phyloP scores from a whole-genome alignment of 805 yeast species.

The Yarrowia bubula region DNA sequence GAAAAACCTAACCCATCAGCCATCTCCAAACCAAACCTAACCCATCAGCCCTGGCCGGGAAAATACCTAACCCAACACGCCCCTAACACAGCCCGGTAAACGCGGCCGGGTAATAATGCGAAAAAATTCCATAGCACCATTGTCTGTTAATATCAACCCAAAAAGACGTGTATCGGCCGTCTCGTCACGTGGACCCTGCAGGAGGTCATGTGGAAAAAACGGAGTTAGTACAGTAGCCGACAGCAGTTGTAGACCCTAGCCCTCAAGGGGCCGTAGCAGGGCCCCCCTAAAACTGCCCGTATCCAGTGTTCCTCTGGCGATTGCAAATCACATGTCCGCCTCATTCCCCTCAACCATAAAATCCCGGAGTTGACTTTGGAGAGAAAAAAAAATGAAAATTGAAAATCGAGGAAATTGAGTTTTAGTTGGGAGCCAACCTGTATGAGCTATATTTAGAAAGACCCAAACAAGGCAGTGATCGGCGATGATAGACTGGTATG shows the following conservation, averaged over 20 bases:
- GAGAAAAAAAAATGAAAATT: too few relatives aligned
- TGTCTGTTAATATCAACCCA: slow-evolving; percentile 1
- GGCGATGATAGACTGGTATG: slow-evolving; percentile 5
- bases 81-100: too few relatives aligned
- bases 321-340: not conserved
- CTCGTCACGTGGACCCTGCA: slow-evolving; percentile 23
- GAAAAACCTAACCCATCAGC: too few relatives aligned
- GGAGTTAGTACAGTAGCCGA: not conserved
- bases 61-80: too few relatives aligned
- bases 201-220: not conserved
- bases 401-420: not conserved
- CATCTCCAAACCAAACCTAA: too few relatives aligned
- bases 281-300: not conserved
- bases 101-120: not conserved
- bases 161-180: not conserved
- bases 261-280: too few relatives aligned
- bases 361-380: not conserved
- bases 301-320: too few relatives aligned
- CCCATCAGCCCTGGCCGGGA: too few relatives aligned
- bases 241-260: too few relatives aligned
- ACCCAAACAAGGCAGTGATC: slow-evolving; percentile 1
- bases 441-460: slow-evolving; percentile 1
- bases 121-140: not conserved
- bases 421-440: slow-evolving; percentile 7
- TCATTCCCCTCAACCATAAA: slow-evolving; percentile 12